A percentile compares a stretch with the other conserved stretches of the same genome.
Evolutionary conservation across 208 protist species (phyloP).

Genomic region (Acanthamoeba sp.): DNA sequence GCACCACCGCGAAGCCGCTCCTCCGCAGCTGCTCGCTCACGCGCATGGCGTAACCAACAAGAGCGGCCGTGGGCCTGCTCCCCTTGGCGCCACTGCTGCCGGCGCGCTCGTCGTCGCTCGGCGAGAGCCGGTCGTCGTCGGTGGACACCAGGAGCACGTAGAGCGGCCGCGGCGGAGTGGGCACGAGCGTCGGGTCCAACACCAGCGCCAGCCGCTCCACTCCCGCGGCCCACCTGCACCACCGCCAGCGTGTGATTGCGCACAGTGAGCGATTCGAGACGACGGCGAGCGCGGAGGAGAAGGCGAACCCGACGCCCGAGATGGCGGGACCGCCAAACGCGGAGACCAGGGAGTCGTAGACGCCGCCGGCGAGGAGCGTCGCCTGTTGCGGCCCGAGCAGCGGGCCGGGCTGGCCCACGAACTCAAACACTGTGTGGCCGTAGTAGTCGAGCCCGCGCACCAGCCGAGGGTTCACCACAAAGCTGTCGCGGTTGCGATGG

Average conservation of each 20-base stretch:
- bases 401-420: neutral
- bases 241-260: neutral
- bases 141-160: neutral
- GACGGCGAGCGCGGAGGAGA: neutral
- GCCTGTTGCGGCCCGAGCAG: slow-evolving; percentile 16
- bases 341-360: slow-evolving; percentile 57
- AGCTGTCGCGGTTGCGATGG: slow-evolving; percentile 73
- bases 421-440: slow-evolving; percentile 87
- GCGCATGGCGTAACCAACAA: slow-evolving; percentile 58
- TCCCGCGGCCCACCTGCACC: slow-evolving; percentile 80
- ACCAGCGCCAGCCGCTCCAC: slow-evolving; percentile 80
- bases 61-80: neutral
- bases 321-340: slow-evolving; percentile 42
- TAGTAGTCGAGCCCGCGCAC: slow-evolving; percentile 88
- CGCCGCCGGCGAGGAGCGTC: slow-evolving; percentile 33
- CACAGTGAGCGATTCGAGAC: neutral
- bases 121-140: neutral
- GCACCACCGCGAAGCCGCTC: slow-evolving; percentile 21
- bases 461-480: slow-evolving; percentile 77
- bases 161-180: slow-evolving; percentile 18
- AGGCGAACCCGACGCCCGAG: slow-evolving; percentile 53
- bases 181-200: slow-evolving; percentile 32
- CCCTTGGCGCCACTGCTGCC: neutral
- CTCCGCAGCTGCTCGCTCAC: slow-evolving; percentile 46
- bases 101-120: neutral